Base-by-base conservation (phyloP, 1,139 yeast species). In the Zygosaccharomyces pseudobailii region DNA sequence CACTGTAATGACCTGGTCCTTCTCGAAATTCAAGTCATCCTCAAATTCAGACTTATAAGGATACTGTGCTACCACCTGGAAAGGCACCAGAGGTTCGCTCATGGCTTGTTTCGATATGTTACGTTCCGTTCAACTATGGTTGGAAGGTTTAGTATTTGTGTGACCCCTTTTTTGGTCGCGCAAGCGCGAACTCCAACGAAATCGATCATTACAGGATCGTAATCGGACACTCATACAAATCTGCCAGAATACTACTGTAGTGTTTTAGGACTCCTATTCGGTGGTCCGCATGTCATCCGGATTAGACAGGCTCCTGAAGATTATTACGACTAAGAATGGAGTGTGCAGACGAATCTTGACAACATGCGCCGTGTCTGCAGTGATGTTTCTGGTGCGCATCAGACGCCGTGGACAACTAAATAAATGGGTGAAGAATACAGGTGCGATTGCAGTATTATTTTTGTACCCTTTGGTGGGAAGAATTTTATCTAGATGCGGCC, bases 21-120 rank as follows among this genome's bases (percentile, higher is more conserved):
- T 78, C 1, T 67, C 66, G 57, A 92, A 89, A 32, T 77, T 72
- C 64, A 92, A 75, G 66, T 92, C 98, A 61, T 90, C 97, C 27
- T 83, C 89, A 58, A 76, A 85, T 36, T 84, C 95, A 6, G 95
- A 85, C 51, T 74, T 71, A 69, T 87, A 87, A 47, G 83, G 85
- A 61, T 73, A 87, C 41, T 84, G 65, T 6, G 96, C 85, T 59
- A 74, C 74, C 6, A 84, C 95, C 59, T 73, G 71, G 68, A 85
- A 87, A n/a, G 94, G 95, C 33, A 53, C 54, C 19, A 43, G 37
- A n/a, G 56, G 57, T 44, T 54, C 59, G 41, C 55, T 46, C 60
- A 57, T 56, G 7, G 19, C 24, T 27, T 6, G 30, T 28, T 38
- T 27, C 34, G 10, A 9, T 20, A n/a, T 6, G 25, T 9, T 36